A percentile compares a stretch with the other conserved stretches of the same genome.
These are phyloP conservation scores for Psilocybe cubensis DNA, from an alignment of 768 basidiomycete genomes.

Conservation along the genomic window DNA sequence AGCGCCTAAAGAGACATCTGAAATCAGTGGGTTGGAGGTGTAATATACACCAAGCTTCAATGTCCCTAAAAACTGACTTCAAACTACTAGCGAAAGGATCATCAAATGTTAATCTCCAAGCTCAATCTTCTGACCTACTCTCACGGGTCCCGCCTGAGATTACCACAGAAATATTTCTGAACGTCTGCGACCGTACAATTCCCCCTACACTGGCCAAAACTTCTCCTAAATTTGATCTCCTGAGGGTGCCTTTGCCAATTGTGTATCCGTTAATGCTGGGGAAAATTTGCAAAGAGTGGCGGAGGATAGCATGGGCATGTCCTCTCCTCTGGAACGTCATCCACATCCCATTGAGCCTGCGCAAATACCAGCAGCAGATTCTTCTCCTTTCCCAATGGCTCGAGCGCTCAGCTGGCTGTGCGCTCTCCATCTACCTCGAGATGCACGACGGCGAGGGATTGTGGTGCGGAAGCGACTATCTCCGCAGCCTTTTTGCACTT, in stretches of 20 bases:
- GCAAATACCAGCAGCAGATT: background rate
- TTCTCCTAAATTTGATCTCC: background rate
- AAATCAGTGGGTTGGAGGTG: too few species aligned
- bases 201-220: background rate
- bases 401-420: background rate
- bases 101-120: background rate
- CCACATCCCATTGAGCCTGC: background rate
- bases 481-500: background rate
- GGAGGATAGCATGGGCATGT: background rate
- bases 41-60: too few species aligned
- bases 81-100: background rate
- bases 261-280: background rate
- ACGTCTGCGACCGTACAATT: background rate
- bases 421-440: conserved; percentile 1
- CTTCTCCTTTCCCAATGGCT: background rate
- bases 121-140: background rate
- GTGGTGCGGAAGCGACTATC: background rate
- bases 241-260: too few species aligned
- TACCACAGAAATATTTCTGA: conserved; percentile 1
- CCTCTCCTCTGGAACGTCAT: conserved; percentile 1
- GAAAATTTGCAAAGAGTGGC: conserved; percentile 1
- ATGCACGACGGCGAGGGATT: conserved; percentile 2
- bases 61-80: too few species aligned
- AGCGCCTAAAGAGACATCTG: too few species aligned
- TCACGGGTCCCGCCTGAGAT: background rate